Evolutionary conservation across 441 rosid species (phyloP).

Genomic region (Theobroma grandiflorum): DNA sequence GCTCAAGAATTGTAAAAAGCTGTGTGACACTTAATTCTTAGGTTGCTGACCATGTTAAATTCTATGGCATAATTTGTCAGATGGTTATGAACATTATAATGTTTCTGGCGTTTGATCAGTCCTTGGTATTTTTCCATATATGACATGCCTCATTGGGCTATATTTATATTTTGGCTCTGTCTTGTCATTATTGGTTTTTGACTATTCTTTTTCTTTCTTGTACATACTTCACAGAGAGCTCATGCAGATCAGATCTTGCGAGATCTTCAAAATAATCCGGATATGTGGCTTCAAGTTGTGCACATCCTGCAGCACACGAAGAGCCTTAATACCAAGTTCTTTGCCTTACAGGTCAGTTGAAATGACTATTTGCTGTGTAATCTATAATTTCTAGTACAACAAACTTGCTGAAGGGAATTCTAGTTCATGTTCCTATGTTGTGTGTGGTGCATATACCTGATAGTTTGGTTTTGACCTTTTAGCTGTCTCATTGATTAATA

Average conservation of each 20-base stretch:
- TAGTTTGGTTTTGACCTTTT: not conserved
- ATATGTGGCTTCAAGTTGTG: conserved; percentile 99
- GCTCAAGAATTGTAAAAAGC: not conserved
- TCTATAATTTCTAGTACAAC: not conserved
- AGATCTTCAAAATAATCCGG: conserved; percentile 94
- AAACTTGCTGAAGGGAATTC: conserved; percentile 9
- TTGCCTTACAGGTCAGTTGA: conserved; percentile 88
- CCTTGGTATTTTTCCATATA: not conserved
- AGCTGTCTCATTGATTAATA: not conserved
- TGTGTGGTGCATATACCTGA: not conserved
- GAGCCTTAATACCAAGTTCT: conserved; percentile 94
- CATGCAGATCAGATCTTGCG: conserved; percentile 97
- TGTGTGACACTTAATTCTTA: not conserved
- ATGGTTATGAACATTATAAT: not conserved
- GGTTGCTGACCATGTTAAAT: not conserved
- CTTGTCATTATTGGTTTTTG: conserved; percentile 20
- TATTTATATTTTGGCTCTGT: not conserved
- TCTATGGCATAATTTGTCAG: not conserved
- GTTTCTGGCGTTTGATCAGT: conserved; percentile 5
- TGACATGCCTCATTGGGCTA: not conserved
- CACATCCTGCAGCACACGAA: conserved; percentile 87
- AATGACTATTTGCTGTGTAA: not conserved
- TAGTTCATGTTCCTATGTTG: not conserved
- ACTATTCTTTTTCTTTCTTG: conserved; percentile 3
- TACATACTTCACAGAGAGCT: conserved; percentile 64